Conservation (phyloP, 2,329 filamentous ascomycete species). For the Fusarium kyushuense region DNA sequence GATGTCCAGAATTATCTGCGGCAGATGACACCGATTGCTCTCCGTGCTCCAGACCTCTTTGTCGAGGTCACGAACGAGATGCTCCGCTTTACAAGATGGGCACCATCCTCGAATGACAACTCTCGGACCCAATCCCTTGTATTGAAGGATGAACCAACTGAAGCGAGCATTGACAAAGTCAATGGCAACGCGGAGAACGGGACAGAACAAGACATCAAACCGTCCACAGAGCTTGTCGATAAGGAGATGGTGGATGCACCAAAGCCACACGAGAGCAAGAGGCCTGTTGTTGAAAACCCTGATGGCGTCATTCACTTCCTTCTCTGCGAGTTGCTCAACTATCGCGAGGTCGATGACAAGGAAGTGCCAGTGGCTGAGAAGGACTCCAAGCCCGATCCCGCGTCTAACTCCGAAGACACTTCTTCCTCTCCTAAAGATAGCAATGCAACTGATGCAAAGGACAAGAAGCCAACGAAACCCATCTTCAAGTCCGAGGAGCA, state of each 20-base stretch:
- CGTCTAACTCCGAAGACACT: conserved; percentile 46
- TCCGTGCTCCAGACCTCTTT: conserved; percentile 87
- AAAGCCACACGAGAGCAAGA: conserved; percentile 78
- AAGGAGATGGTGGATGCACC: conserved; percentile 72
- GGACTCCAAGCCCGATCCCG: conserved; percentile 55
- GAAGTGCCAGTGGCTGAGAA: conserved; percentile 64
- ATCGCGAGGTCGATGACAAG: conserved; percentile 91
- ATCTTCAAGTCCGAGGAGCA: conserved; percentile 93
- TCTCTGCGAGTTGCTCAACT: conserved; percentile 90
- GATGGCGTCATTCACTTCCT: conserved; percentile 97
- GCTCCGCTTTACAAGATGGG: conserved; percentile 77
- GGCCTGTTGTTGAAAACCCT: conserved; percentile 88
- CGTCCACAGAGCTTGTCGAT: conserved; percentile 69
- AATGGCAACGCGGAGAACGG: conserved; percentile 31
- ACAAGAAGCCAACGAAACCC: conserved; percentile 76
- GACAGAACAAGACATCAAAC: conserved; percentile 63
- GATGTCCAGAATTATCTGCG: conserved; percentile 82
- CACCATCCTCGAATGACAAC: conserved; percentile 52
- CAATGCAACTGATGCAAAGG: conserved; percentile 57
- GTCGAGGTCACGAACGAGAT: conserved; percentile 89
- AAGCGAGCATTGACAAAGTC: conserved; percentile 29
- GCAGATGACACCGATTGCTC: conserved; percentile 80
- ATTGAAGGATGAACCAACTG: conserved; percentile 55
- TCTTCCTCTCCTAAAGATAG: conserved; percentile 51
- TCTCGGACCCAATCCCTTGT: conserved; percentile 53